phyloP scores from a whole-genome alignment of 257 asterid genomes.

The Eucommia ulmoides region DNA sequence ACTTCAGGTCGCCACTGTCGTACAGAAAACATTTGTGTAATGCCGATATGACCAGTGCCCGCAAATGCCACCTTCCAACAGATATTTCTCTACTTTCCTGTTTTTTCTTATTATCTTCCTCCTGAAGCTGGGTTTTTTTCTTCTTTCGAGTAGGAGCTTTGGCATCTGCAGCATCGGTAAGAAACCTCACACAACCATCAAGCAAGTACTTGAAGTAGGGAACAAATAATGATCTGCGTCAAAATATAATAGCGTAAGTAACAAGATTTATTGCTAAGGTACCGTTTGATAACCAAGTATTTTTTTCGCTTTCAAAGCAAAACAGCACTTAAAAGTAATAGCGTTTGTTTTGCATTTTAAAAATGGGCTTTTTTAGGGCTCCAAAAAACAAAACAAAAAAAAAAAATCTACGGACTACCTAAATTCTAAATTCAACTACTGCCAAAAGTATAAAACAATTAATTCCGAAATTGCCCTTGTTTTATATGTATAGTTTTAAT shows the following conservation, averaged over 20 bases:
- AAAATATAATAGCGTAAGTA: neutral
- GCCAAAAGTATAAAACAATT: no score
- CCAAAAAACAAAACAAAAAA: no score
- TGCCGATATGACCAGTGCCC: slow-evolving; percentile 57
- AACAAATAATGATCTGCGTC: slow-evolving; percentile 63
- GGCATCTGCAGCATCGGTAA: slow-evolving; percentile 27
- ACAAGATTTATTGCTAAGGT: neutral
- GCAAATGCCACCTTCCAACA: slow-evolving; percentile 59
- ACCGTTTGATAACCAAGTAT: no score
- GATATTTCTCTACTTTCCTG: slow-evolving; percentile 27
- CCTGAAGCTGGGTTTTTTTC: slow-evolving; percentile 56
- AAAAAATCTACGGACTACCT: no score
- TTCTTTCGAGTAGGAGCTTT: slow-evolving; percentile 32
- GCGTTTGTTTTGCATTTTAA: no score
- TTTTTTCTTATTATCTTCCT: slow-evolving; percentile 15
- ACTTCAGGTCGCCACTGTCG: slow-evolving; percentile 56
- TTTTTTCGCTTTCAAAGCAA: no score
- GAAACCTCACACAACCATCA: slow-evolving; percentile 65
- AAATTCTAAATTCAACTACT: no score
- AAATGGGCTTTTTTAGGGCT: no score
- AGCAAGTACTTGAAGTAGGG: slow-evolving; percentile 81
- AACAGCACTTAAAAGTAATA: no score
- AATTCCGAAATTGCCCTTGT: no score
- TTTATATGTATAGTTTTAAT: no score
- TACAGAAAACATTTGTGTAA: slow-evolving; percentile 74